These are phyloP conservation scores for Ramalina intermedia DNA, from an alignment of 495 filamentous ascomycete species.

Conservation along the genomic window DNA sequence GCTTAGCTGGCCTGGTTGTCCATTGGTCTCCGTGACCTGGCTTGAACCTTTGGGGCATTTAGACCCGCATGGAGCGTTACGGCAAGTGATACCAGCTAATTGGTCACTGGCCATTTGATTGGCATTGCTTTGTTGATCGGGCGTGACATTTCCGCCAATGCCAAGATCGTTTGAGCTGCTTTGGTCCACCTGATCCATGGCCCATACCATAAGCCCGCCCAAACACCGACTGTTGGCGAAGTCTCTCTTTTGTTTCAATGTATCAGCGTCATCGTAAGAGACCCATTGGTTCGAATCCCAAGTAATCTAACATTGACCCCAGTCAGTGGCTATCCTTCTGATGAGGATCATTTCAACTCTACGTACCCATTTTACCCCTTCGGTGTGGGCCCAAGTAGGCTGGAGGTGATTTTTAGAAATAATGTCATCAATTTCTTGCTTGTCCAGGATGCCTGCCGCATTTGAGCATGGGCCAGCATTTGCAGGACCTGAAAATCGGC, in stretches of 20 bases:
- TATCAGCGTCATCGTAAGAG: slow-evolving; percentile 28
- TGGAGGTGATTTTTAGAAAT: slow-evolving; percentile 13
- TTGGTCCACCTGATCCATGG: slow-evolving; percentile 17
- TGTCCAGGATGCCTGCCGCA: slow-evolving; percentile 15
- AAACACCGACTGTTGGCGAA: slow-evolving; percentile 25
- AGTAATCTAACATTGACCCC: slow-evolving; percentile 14
- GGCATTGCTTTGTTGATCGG: slow-evolving; percentile 9
- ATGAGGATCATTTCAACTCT: not conserved
- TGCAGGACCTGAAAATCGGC: slow-evolving; percentile 11
- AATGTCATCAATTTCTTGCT: slow-evolving; percentile 19
- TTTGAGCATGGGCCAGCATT: slow-evolving; percentile 18
- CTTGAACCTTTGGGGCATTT: slow-evolving; percentile 11
- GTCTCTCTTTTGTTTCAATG: slow-evolving; percentile 25
- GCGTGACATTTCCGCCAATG: not conserved
- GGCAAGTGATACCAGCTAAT: slow-evolving; percentile 9
- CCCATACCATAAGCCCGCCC: slow-evolving; percentile 32
- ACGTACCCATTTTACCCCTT: slow-evolving; percentile 15
- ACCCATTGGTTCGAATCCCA: slow-evolving; percentile 31
- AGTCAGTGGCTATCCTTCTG: slow-evolving; percentile 13
- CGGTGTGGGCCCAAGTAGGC: slow-evolving; percentile 13
- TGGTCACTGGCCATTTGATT: slow-evolving; percentile 11
- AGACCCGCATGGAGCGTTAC: slow-evolving; percentile 8
- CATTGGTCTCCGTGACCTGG: slow-evolving; percentile 14
- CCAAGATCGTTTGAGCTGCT: slow-evolving; percentile 9
- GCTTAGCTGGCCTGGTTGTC: slow-evolving; percentile 15